These are phyloP conservation scores for Kodamaea arcana DNA, from an alignment of 1,139 yeast genomes.

Conservation along the genomic window DNA sequence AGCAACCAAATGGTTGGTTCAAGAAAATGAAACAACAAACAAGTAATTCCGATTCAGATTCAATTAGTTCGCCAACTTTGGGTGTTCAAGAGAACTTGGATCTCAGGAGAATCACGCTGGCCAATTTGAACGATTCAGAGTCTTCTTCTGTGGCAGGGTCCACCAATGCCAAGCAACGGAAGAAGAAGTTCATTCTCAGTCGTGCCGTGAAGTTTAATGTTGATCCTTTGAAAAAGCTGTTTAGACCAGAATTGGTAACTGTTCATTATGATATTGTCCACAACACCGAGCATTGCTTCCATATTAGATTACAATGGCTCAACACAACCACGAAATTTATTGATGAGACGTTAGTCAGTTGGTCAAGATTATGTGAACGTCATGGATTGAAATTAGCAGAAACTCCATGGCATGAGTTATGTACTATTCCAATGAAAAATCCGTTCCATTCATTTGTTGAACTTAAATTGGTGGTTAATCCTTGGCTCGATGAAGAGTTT, in stretches of 20 bases:
- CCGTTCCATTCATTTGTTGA: constrained; percentile 89
- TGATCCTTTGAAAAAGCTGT: constrained; percentile 69
- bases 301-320: constrained; percentile 87
- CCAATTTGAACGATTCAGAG: constrained; percentile 27
- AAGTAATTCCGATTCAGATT: constrained; percentile 28
- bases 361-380: constrained; percentile 81
- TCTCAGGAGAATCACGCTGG: constrained; percentile 23
- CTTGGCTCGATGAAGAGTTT: constrained; percentile 62
- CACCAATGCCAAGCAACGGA: constrained; percentile 18
- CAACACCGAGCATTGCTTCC: constrained; percentile 94
- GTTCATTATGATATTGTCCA: constrained; percentile 91
- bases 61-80: constrained; percentile 24
- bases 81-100: constrained; percentile 19
- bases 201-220: constrained; percentile 66
- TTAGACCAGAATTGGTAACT: constrained; percentile 70
- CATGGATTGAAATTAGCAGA: constrained; percentile 88
- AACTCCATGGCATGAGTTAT: constrained; percentile 85
- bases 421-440: constrained; percentile 67
- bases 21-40: constrained; percentile 13
- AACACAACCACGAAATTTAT: constrained; percentile 84
- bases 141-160: constrained; percentile 33
- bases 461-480: constrained; percentile 58
- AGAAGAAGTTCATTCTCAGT: constrained; percentile 45
- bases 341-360: constrained; percentile 78
- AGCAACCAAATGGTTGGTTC: constrained; percentile 28